Base-by-base conservation (phyloP, 2,329 filamentous ascomycete species). In the Nothophaeocryptopus gaeumannii region DNA sequence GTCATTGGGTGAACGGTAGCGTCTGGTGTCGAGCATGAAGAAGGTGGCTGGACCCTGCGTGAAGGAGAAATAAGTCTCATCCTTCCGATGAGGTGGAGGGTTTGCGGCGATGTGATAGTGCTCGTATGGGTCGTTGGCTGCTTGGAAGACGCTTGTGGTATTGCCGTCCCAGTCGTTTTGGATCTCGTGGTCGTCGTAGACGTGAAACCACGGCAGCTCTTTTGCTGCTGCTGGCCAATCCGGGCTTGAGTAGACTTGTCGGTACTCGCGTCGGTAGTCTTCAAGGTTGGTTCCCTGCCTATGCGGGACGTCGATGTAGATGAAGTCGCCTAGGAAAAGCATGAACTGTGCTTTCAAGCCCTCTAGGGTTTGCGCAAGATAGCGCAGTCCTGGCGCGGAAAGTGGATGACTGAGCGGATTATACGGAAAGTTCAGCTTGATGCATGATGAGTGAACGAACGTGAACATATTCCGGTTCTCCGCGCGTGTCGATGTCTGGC, bases 111-210 rank as follows among this genome's bases (percentile, higher is more conserved):
- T 85, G 55, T 99, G 92, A 66, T 99, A 99, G 64, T 90, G 82
- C 40, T 84, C 75, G 76, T 88, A 99, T 0, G 92, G 89, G 53
- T 95, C 89, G 38, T 88, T 82, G 4, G 92, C 91, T 0, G 86
- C 81, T 2, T 78, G 70, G 65, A 92, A 96, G 0, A 95, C 80
- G 5, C 88, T 88, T 0, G 88, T 90, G 11, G 81, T 85, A 66
- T 92, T 93, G 13, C 80, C 77, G 52, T 86, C 83, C 90, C 91
- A 97, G 71, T 97, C 93, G 61, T 99, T 97, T 5, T 81, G 81
- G 54, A 99, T 96, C 67, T 99, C 93, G 63, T 99, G 93, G 67
- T 99, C 93, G 65, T 99, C 93, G 5, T 96, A 80, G 2, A 95
- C 91, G 64, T 99, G 93, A 38, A 97, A 89, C 93, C 93, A 99